Evolutionary conservation across 192 early-diverging fungal species (phyloP), one percentile per base, ranked within the genome.

Genomic region (Coemansia sp.): DNA sequence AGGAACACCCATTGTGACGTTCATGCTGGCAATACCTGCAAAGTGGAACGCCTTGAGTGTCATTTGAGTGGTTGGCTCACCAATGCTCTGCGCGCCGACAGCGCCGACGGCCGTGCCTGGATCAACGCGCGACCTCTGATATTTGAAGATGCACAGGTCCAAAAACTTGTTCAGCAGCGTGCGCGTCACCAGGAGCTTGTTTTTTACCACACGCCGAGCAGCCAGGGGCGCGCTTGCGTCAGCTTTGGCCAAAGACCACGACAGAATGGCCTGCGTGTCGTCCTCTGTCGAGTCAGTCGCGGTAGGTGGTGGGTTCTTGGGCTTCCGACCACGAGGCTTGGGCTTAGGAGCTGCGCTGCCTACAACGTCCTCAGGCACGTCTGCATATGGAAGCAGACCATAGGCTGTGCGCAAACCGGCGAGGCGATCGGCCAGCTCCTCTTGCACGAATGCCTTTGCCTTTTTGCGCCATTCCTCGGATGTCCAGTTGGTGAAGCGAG

Each of bases 21-120:
- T 99, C 95, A 98, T 96, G 52, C 85, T 87, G 27, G 93, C 95
- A 40, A 99, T 90, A 85, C 97, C 97, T 64, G 97, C 94, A 85
- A 98, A 99, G 80, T 99, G 97, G 89, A 99, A 99, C 71, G 97
- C 94, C 78, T 97, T 97, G 49, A 99, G 72, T 50, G 97, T 99
- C 97, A 99, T 99, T 65, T 99, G 97, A 3, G 97, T 99, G 40
- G 94, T 94, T 11, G 97, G 97, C 61, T 99, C 97, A 54, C 97
- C 97, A 60, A 99, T 95, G 30, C 86, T 88, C 70, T 97, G 94
- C 3, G 95, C 97, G 21, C 93, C 97, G 40, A 99, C 79, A 23
- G 97, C 95, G 15, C 97, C 97, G 6, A 98, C 95, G 31, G 93
- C 95, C 1, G 94, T 85, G 59, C 91, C 95, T 10, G 97, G 93